Base-by-base conservation (phyloP, 1,139 yeast genomes). In the Saccharomyces hybrid region DNA sequence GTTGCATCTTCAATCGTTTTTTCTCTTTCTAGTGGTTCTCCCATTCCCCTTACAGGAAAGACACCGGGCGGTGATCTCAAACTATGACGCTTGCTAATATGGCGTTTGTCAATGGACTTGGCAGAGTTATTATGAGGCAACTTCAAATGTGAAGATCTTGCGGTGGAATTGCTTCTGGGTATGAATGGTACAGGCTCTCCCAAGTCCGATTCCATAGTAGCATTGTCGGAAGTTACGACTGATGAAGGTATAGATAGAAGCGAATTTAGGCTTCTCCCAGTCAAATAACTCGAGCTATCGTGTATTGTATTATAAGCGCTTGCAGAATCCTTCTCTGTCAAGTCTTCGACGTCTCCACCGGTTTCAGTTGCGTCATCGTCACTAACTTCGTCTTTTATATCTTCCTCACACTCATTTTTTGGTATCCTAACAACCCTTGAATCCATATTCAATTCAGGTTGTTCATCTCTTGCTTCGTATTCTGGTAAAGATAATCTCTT, bases 1-100 rank as follows among this genome's bases (percentile, higher is more conserved):
- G 53, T 63, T 6, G 71, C 62, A 34, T 72, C 70, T 28, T 88
- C 89, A 54, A 85, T 82, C 0, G 83, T 73, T 50, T 72, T 71
- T 62, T 85, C 91, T 54, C 79, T 73, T 23, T 69, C 69, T 47
- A 79, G 65, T 1, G 91, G 86, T 6, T 74, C 75, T 0, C 87
- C 89, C 91, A 86, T 85, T 2, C 88, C 93, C 60, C 75, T 75
- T 1, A 86, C 90, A 0, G 95, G 95, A 69, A 86, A 86, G 0
- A 85, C 90, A 58, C 88, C 88, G 34, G 79, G 80, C 1, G 93
- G 95, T 1, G 90, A 83, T 60, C 83, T 72, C 2, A 70, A 9
- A 34, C 23, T 34, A 5, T 13, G 41, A 13, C 20, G 23, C 23
- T 34, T 34, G 20, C 20, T 32, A 32, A 7, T n/a, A 32, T 32